phyloP scores from a whole-genome alignment of 2,329 filamentous ascomycete genomes.

The Clathrospora elynae region DNA sequence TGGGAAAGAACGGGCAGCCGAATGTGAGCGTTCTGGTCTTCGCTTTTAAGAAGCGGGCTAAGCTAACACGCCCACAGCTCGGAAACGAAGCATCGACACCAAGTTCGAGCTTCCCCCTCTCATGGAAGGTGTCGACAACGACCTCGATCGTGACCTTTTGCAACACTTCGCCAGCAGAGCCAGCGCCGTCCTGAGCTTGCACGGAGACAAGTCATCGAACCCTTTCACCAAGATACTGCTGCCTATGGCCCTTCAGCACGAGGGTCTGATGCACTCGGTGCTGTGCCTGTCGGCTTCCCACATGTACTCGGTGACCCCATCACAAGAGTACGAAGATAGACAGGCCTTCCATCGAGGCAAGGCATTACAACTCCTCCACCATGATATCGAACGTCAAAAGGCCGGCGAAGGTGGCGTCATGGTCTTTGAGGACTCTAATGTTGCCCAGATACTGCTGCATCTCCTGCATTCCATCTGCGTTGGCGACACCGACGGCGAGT shows the following conservation, averaged over 20 bases:
- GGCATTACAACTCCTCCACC: slow-evolving; percentile 57
- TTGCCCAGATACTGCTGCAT: slow-evolving; percentile 64
- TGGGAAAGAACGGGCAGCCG: slow-evolving; percentile 75
- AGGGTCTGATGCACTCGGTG: slow-evolving; percentile 88
- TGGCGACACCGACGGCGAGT: slow-evolving; percentile 68
- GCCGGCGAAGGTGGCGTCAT: slow-evolving; percentile 45
- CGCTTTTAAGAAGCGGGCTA: slow-evolving; percentile 2
- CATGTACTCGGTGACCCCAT: slow-evolving; percentile 58
- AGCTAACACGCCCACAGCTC: slow-evolving; percentile 35
- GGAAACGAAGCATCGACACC: slow-evolving; percentile 42
- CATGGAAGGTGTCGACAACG: slow-evolving; percentile 80
- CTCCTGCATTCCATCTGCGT: slow-evolving; percentile 66
- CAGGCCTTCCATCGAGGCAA: slow-evolving; percentile 50
- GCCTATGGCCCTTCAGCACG: slow-evolving; percentile 78
- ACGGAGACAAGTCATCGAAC: slow-evolving; percentile 74
- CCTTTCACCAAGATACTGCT: slow-evolving; percentile 85
- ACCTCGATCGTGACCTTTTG: slow-evolving; percentile 78
- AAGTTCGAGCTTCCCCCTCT: slow-evolving; percentile 62
- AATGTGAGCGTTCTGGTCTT: slow-evolving; percentile 50
- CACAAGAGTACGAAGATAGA: slow-evolving; percentile 58
- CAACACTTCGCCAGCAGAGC: slow-evolving; percentile 81
- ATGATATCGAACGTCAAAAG: slow-evolving; percentile 48
- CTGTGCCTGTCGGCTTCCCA: slow-evolving; percentile 83
- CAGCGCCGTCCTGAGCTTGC: slow-evolving; percentile 79
- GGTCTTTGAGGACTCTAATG: slow-evolving; percentile 61